Percentiles rank a stretch among this genome's conserved stretches.
Conservation (phyloP, 768 basidiomycete species). For the Macrolepiota fuliginosa region DNA sequence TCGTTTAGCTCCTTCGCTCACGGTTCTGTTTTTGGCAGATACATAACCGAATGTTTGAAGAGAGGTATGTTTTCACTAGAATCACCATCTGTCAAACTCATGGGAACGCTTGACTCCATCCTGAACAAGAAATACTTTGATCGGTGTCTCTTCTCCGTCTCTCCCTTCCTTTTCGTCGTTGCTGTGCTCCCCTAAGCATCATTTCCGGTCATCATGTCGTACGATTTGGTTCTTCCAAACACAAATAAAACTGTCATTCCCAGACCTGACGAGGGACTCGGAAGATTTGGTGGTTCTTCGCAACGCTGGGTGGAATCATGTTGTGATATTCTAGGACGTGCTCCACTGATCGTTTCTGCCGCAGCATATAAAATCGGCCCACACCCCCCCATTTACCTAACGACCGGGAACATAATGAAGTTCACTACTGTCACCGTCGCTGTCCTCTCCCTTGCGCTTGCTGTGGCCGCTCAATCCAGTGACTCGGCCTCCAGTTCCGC, state of each 20-base stretch:
- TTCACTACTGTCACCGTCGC: not conserved
- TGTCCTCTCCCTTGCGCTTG: not conserved
- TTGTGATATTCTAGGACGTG: not conserved
- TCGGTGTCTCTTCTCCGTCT: not conserved
- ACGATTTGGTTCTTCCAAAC: not conserved
- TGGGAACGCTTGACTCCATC: not conserved
- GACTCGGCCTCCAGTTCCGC: not conserved
- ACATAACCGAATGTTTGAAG: too few species aligned
- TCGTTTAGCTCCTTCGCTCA: too few species aligned
- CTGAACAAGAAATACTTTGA: not conserved
- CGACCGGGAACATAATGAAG: not conserved
- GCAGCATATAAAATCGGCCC: not conserved
- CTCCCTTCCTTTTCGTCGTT: not conserved
- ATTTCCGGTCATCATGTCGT: not conserved
- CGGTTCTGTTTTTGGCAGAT: too few species aligned
- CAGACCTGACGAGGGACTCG: not conserved
- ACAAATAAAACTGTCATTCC: conserved; percentile 3
- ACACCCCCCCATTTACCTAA: not conserved
- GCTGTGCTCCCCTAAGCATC: not conserved
- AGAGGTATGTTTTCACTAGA: too few species aligned
- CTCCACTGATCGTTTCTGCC: not conserved
- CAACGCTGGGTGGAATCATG: not conserved
- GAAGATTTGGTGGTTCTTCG: not conserved
- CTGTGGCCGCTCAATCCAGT: not conserved
- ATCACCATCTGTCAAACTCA: not conserved